A percentile compares a stretch with the other conserved stretches of the same genome.
These are phyloP conservation scores for Castanospermum australe DNA, from an alignment of 306 rosid genomes.

Conservation along the genomic window DNA sequence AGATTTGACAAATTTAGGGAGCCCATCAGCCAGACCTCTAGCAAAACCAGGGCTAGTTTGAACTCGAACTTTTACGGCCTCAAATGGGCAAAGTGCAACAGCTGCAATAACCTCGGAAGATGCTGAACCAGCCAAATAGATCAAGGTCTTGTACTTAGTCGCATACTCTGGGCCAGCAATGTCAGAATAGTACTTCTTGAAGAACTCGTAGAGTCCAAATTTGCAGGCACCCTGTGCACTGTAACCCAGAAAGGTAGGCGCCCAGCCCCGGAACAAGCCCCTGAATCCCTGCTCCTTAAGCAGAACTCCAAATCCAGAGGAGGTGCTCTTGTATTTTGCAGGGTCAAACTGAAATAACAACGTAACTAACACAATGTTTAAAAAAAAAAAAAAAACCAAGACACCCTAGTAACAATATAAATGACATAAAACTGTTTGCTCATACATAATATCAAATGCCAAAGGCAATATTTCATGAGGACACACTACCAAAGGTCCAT, in stretches of 20 bases:
- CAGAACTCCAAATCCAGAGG: conserved; percentile 81
- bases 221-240: conserved; percentile 98
- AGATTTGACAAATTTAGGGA: conserved; percentile 74
- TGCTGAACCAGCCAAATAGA: conserved; percentile 93
- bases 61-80: conserved; percentile 89
- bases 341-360: conserved; percentile 79
- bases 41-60: conserved; percentile 96
- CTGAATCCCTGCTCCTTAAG: conserved; percentile 78
- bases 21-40: conserved; percentile 82
- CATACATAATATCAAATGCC: no score
- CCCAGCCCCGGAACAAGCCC: conserved; percentile 93
- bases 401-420: background rate
- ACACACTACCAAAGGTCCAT: background rate
- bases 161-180: conserved; percentile 88
- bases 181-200: conserved; percentile 92
- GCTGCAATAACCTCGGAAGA: conserved; percentile 93
- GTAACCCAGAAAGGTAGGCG: conserved; percentile 83
- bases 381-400: background rate
- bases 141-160: conserved; percentile 87
- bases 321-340: conserved; percentile 62
- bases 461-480: background rate
- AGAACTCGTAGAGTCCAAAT: conserved; percentile 82
- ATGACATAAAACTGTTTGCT: background rate
- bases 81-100: conserved; percentile 91
- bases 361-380: background rate